Percentiles rank a stretch among this genome's conserved stretches.
Conservation (phyloP, 495 filamentous ascomycete genomes). For the Ramalina intermedia region DNA sequence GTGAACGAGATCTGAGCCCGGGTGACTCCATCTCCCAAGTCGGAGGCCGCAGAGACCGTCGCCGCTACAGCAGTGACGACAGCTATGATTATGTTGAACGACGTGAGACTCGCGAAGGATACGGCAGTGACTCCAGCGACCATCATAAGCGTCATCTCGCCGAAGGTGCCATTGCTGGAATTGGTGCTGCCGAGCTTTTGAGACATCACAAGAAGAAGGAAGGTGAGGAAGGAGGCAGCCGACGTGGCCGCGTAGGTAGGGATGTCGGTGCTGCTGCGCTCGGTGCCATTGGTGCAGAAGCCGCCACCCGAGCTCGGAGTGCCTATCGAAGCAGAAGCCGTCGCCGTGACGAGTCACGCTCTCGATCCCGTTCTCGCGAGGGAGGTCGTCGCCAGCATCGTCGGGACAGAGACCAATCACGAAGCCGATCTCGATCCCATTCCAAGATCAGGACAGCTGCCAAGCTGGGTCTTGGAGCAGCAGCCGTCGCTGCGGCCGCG, state of each 20-base stretch:
- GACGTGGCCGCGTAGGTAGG: conserved; percentile 51
- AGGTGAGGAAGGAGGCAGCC: conserved; percentile 41
- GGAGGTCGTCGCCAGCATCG: conserved; percentile 24
- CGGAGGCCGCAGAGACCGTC: conserved; percentile 19
- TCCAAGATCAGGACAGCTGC: conserved; percentile 46
- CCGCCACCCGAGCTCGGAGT: conserved; percentile 54
- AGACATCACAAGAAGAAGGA: conserved; percentile 51
- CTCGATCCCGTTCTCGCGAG: conserved; percentile 26
- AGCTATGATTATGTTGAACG: conserved; percentile 45
- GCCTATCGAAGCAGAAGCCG: conserved; percentile 52
- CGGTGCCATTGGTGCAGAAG: conserved; percentile 71
- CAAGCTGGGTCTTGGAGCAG: conserved; percentile 65
- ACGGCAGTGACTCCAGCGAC: conserved; percentile 38
- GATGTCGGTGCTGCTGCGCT: conserved; percentile 67
- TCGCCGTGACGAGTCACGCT: conserved; percentile 33
- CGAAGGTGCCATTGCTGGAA: conserved; percentile 69
- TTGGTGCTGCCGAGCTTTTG: conserved; percentile 60
- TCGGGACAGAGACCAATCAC: conserved; percentile 20
- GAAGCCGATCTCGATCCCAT: conserved; percentile 41
- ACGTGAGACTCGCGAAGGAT: conserved; percentile 26
- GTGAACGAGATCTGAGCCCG: conserved; percentile 41
- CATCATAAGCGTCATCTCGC: conserved; percentile 66
- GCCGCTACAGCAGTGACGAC: conserved; percentile 47
- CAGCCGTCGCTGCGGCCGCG: conserved; percentile 66
- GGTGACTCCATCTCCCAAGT: conserved; percentile 44